Conservation (phyloP, 2,329 filamentous ascomycete genomes). For the Cucurbitaria berberidis region DNA sequence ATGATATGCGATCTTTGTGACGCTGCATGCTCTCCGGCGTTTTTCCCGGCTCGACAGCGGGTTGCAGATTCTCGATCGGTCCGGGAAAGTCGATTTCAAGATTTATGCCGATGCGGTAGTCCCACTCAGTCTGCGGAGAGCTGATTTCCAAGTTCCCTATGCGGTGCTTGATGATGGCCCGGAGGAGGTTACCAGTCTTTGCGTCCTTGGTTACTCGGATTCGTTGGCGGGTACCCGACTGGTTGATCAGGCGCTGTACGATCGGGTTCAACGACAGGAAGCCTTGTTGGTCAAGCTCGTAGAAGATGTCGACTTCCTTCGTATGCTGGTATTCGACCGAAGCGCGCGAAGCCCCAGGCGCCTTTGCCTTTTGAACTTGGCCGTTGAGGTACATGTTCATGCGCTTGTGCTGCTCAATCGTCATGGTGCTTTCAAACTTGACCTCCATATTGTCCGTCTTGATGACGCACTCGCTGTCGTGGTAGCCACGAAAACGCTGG, state of each 20-base stretch:
- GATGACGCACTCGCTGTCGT: slow-evolving; percentile 63
- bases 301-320: slow-evolving; percentile 83
- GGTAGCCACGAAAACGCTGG: slow-evolving; percentile 69
- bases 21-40: slow-evolving; percentile 60
- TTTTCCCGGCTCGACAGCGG: slow-evolving; percentile 52
- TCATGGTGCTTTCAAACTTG: slow-evolving; percentile 86
- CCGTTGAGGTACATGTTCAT: slow-evolving; percentile 87
- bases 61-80: slow-evolving; percentile 60
- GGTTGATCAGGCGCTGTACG: slow-evolving; percentile 63
- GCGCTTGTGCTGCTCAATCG: slow-evolving; percentile 83
- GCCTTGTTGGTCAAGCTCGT: slow-evolving; percentile 59
- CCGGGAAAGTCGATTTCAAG: slow-evolving; percentile 86
- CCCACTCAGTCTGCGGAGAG: slow-evolving; percentile 77
- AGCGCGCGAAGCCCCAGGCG: slow-evolving; percentile 55
- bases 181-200: slow-evolving; percentile 71
- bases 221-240: slow-evolving; percentile 27
- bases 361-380: slow-evolving; percentile 62
- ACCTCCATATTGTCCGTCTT: slow-evolving; percentile 28
- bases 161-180: slow-evolving; percentile 90
- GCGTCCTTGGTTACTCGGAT: slow-evolving; percentile 73
- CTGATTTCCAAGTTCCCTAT: slow-evolving; percentile 87
- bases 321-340: slow-evolving; percentile 81
- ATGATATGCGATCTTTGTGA: slow-evolving; percentile 89
- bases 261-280: slow-evolving; percentile 53
- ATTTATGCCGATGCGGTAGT: slow-evolving; percentile 93